phyloP scores from a whole-genome alignment of 805 yeast genomes.

The Saccharomycopsis vini region DNA sequence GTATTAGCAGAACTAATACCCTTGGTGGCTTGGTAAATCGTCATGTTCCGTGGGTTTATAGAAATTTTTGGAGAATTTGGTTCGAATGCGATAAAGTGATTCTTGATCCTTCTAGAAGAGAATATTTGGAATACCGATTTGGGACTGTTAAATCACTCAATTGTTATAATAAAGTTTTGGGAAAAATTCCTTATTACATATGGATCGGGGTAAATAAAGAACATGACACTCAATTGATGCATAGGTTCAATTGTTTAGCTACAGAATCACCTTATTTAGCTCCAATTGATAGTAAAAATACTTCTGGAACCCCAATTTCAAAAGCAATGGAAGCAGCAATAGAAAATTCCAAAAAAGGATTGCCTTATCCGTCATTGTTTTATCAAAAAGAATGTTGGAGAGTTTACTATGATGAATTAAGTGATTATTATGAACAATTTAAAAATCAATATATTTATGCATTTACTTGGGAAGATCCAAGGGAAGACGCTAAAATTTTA shows the following conservation, averaged over 20 bases:
- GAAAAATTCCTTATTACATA: conserved; percentile 72
- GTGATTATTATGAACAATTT: conserved; percentile 61
- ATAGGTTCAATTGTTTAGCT: conserved; percentile 58
- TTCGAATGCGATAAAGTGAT: conserved; percentile 77
- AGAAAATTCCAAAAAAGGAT: conserved; percentile 46
- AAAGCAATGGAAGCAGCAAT: conserved; percentile 78
- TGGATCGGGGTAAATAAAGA: conserved; percentile 72
- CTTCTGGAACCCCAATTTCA: conserved; percentile 30
- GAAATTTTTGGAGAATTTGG: conserved; percentile 85
- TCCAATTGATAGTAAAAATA: conserved; percentile 30
- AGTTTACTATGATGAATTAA: conserved; percentile 67
- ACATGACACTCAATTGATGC: conserved; percentile 38
- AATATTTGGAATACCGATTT: conserved; percentile 71
- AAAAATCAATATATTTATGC: conserved; percentile 76
- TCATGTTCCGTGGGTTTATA: conserved; percentile 65
- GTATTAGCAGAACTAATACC: conserved; percentile 61
- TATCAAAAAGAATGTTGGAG: conserved; percentile 74
- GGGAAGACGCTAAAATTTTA: conserved; percentile 64
- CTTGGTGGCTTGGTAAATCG: conserved; percentile 66
- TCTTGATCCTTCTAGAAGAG: conserved; percentile 73
- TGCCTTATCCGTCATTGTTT: conserved; percentile 75
- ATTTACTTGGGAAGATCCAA: conserved; percentile 87
- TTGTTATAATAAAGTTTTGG: conserved; percentile 53
- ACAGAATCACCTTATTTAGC: conserved; percentile 78
- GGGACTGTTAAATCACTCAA: conserved; percentile 75